These are phyloP conservation scores for Linum trigynum DNA, from an alignment of 345 rosid genomes.

Conservation along the genomic window DNA sequence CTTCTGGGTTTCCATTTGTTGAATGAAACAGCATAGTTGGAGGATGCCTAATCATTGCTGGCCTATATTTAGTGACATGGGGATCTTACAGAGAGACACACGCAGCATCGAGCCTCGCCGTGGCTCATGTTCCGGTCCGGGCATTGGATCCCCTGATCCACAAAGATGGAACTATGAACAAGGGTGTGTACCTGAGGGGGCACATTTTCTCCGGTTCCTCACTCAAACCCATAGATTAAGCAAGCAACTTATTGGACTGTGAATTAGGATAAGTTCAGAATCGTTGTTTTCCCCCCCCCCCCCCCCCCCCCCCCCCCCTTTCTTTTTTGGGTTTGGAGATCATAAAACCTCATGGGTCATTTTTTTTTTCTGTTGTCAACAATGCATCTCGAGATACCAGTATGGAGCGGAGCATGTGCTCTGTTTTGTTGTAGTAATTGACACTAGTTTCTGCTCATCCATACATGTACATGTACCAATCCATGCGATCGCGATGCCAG, in stretches of 20 bases:
- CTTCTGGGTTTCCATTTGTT: not conserved
- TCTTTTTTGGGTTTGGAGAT: too few relatives aligned
- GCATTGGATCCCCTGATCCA: slow-evolving; percentile 46
- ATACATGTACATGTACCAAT: too few relatives aligned
- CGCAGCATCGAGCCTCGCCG: slow-evolving; percentile 10
- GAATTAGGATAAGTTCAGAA: too few relatives aligned
- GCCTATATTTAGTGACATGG: slow-evolving; percentile 88
- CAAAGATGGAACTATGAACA: slow-evolving; percentile 35
- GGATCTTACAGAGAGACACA: slow-evolving; percentile 59
- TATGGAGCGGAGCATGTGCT: too few relatives aligned
- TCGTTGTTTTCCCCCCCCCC: too few relatives aligned
- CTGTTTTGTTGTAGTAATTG: too few relatives aligned
- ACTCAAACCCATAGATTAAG: slow-evolving; percentile 13
- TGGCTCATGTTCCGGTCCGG: slow-evolving; percentile 24
- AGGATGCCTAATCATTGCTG: slow-evolving; percentile 65
- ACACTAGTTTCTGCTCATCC: too few relatives aligned
- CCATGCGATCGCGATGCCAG: too few relatives aligned
- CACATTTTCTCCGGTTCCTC: slow-evolving; percentile 14
- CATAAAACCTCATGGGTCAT: too few relatives aligned
- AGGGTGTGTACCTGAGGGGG: slow-evolving; percentile 35
- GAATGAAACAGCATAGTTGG: slow-evolving; percentile 50
- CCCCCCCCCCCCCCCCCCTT: too few relatives aligned
- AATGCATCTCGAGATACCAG: too few relatives aligned
- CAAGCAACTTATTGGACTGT: not conserved
- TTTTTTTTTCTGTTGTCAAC: too few relatives aligned